Evolutionary conservation across 176 grass and related monocot genomes (phyloP).

Genomic region (Tillandsia fasciculata): DNA sequence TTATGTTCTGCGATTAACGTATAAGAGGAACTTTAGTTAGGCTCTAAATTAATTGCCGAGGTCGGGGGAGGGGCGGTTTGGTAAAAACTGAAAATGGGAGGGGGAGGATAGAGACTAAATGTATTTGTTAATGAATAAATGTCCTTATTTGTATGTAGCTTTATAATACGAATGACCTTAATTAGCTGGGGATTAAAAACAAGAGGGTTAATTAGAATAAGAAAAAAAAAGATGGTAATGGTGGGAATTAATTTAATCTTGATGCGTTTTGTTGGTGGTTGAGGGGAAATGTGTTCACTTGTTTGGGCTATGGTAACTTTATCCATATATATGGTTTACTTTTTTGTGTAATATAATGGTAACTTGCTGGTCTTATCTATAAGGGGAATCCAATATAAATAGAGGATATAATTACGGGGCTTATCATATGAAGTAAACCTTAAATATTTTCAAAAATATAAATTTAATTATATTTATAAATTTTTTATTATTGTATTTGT

Average conservation of each 20-base stretch:
- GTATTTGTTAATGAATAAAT: neutral
- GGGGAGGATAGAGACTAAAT: neutral
- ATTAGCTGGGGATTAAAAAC: slow-evolving; percentile 14
- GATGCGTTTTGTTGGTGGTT: too few relatives aligned
- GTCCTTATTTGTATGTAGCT: slow-evolving; percentile 23
- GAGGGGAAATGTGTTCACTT: too few relatives aligned
- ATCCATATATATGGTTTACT: neutral
- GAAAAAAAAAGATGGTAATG: slow-evolving; percentile 7
- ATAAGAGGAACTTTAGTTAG: neutral
- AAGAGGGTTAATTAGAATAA: neutral
- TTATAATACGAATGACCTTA: slow-evolving; percentile 25
- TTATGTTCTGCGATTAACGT: neutral
- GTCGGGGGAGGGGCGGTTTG: slow-evolving; percentile 13
- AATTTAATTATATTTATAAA: too few relatives aligned
- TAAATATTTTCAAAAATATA: too few relatives aligned
- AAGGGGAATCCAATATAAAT: neutral
- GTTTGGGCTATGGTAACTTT: too few relatives aligned
- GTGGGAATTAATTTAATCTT: neutral
- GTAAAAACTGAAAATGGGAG: neutral
- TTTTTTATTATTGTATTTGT: too few relatives aligned
- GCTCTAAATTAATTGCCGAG: neutral
- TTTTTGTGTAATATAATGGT: slow-evolving; percentile 1
- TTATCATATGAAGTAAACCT: neutral
- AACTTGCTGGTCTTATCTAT: neutral
- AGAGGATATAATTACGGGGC: neutral